A percentile compares a stretch with the other conserved stretches of the same genome.
Conservation (phyloP, 1,139 yeast species). For the Spencermartinsiella ligniputridi region DNA sequence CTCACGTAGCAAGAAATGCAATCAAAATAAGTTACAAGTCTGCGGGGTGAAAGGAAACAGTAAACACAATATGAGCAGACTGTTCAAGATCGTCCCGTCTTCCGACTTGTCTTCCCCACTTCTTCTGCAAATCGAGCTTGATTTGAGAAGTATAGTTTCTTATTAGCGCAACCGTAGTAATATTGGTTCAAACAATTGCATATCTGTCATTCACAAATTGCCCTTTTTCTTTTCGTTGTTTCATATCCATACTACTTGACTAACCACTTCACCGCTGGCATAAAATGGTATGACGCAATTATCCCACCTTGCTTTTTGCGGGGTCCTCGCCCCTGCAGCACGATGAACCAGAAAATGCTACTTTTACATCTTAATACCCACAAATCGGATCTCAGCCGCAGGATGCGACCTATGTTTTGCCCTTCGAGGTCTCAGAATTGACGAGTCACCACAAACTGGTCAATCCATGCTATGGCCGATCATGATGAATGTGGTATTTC, state of each 20-base stretch:
- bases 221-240: too few relatives aligned
- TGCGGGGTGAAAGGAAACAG: too few relatives aligned
- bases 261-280: background rate
- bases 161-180: background rate
- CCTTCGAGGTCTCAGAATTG: background rate
- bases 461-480: background rate
- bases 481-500: background rate
- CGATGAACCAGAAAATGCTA: background rate
- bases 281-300: background rate
- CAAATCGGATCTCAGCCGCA: background rate
- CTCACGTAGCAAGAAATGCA: too few relatives aligned
- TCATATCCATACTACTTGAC: background rate
- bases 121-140: background rate
- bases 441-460: too few relatives aligned
- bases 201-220: background rate
- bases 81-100: background rate
- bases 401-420: background rate
- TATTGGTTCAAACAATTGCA: background rate
- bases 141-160: background rate
- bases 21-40: too few relatives aligned
- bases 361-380: too few relatives aligned
- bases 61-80: background rate
- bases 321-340: background rate
- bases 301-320: background rate
- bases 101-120: background rate